Evolutionary conservation across 495 filamentous ascomycete species (phyloP), one percentile per base, ranked within the genome.

Genomic region (Cudoniella acicularis): DNA sequence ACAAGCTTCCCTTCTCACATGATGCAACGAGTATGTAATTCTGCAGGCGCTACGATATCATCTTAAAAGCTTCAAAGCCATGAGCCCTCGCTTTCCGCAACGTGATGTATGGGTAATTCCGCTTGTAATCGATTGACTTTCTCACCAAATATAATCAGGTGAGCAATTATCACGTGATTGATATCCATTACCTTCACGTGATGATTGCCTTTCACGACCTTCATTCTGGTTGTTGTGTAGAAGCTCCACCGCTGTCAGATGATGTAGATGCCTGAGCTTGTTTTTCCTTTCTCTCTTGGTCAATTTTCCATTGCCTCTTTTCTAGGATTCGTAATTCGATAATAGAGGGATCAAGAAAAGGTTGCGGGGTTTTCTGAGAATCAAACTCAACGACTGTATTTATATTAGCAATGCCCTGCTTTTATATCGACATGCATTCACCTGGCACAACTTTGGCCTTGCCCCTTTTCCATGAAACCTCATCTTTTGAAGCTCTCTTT

Each of bases 341-440:
- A 54, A 70, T 65, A 0, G 69, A 65, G 8, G 73, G 73, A 57
- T 77, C 69, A 47, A 77, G 64, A 52, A 77, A 75, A 11, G 74
- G 73, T 50, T 75, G 70, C 26, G 71, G 67, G 30, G 69, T 63
- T 11, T 66, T 66, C 17, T 57, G 68, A 43, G 72, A 73, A n/a
- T 66, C 69, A 54, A 73, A 69, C 45, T 70, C 63, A 26, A 65
- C 23, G 10, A 62, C 63, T 62, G 27, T 30, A 10, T 43, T 59
- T 27, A 59, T 62, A n/a, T 45, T 58, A 23, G 9, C 13, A 25
- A 21, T 11, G n/a, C n/a, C n/a, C 63, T 62, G 27, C 21, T n/a
- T 43, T 59, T 27, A 59, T 62, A n/a, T 45, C 59, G 18, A 13
- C 13, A 25, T 24, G 9, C 2, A 22, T 40, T 21, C 21, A 56